Evolutionary conservation across 768 basidiomycete species (phyloP), one percentile per base, ranked within the genome.

Genomic region (Podaxis pistillaris): DNA sequence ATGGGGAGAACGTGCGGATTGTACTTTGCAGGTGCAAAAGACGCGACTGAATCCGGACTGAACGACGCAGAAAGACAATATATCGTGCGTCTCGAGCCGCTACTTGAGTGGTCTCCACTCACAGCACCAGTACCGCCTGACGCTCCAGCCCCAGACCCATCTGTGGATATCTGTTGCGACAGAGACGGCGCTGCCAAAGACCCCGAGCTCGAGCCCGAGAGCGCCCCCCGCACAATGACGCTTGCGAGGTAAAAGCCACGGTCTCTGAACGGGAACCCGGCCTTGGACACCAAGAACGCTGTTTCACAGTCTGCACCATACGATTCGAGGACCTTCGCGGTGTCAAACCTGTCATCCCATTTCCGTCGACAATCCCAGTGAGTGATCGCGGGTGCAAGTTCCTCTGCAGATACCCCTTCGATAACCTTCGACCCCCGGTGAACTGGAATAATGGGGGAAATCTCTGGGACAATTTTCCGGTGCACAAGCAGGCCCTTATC

Each of bases 371-470:
- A 89, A 55, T 87, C 83, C 44, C 84, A 82, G 64, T 88, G 88
- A 7, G 81, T 81, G 17, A 97, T 80, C 22, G 91, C 82, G 1
- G 88, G 81, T 0, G 86, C 88, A 38, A 98, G 79, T 72, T 99
- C 96, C 70, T 97, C 96, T 0, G 95, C 95, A 1, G 94, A 91
- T 11, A 96, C 85, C 3, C 95, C 94, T 71, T 98, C 92, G 55
- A 98, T 89, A 64, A 98, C 93, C 74, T 93, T 92, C 70, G 90
- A 87, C 0, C 92, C 94, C 67, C 88, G 89, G 73, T 94, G 89
- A 2, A 98, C 86, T 0, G 94, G 93, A 36, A 95, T 86, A 57
- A 85, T 78, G 1, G 89, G 81, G 4, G 94, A 96, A 5, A 96
- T 83, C 58, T 90, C 87, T 0, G 90, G 81, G 6, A 86, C 83